Evolutionary conservation across 1,139 yeast species (phyloP).

Genomic region (Geotrichum reessii): DNA sequence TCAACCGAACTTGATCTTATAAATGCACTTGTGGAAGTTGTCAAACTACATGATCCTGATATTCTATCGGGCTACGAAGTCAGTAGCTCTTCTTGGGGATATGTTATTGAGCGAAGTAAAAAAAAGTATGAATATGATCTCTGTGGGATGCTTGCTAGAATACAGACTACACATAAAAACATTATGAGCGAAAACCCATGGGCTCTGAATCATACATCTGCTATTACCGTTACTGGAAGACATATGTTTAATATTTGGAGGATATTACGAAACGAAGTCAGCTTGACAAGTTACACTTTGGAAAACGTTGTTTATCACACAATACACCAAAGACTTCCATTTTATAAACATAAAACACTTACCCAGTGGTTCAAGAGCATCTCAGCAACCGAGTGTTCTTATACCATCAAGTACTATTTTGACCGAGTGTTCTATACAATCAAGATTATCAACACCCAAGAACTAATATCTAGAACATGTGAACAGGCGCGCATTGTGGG

Average conservation of each 20-base stretch:
- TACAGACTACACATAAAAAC: slow-evolving; percentile 32
- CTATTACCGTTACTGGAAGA: slow-evolving; percentile 64
- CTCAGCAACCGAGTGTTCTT: slow-evolving; percentile 28
- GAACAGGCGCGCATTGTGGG: slow-evolving; percentile 87
- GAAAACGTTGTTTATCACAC: slow-evolving; percentile 71
- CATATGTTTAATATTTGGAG: slow-evolving; percentile 86
- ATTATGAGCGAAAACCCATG: slow-evolving; percentile 59
- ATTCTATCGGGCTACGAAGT: slow-evolving; percentile 81
- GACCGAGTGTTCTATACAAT: slow-evolving; percentile 47
- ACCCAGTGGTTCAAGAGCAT: slow-evolving; percentile 45
- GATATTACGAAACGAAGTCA: slow-evolving; percentile 55
- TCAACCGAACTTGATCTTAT: slow-evolving; percentile 52
- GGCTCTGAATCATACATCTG: slow-evolving; percentile 78
- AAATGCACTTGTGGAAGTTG: slow-evolving; percentile 48
- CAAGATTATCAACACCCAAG: slow-evolving; percentile 54
- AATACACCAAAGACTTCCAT: slow-evolving; percentile 63
- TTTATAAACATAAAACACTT: slow-evolving; percentile 47
- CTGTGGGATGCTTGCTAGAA: slow-evolving; percentile 43
- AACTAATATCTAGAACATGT: slow-evolving; percentile 61
- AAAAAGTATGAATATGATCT: slow-evolving; percentile 48
- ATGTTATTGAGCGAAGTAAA: slow-evolving; percentile 61
- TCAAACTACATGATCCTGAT: slow-evolving; percentile 74
- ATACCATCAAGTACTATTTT: slow-evolving; percentile 50
- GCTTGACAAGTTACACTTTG: slow-evolving; percentile 61
- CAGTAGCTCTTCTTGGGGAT: slow-evolving; percentile 84